phyloP scores from a whole-genome alignment of 805 yeast genomes.

The Pichia phayaonensis region DNA sequence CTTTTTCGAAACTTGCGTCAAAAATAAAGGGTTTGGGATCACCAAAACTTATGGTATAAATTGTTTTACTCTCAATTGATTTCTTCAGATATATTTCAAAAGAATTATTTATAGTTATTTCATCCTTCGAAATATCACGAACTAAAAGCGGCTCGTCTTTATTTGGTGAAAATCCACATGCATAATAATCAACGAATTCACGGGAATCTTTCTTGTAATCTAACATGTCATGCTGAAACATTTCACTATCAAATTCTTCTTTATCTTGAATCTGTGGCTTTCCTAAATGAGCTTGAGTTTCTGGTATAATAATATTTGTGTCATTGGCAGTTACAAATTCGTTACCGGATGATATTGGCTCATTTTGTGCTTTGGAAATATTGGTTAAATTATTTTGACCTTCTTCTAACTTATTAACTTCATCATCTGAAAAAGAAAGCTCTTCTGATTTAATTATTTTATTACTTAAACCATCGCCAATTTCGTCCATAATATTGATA shows the following conservation, averaged over 20 bases:
- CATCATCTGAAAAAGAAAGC: not conserved
- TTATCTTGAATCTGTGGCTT: not conserved
- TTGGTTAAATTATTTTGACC: not conserved
- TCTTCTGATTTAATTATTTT: not conserved
- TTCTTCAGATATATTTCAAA: constrained; percentile 10
- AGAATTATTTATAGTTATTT: constrained; percentile 5
- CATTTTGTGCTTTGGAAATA: not conserved
- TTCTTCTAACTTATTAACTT: not conserved
- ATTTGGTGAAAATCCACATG: constrained; percentile 6
- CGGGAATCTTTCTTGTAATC: not conserved
- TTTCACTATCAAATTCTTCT: not conserved
- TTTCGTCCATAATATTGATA: not conserved
- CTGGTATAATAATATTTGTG: not conserved
- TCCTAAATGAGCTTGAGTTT: not conserved
- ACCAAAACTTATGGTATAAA: constrained; percentile 4
- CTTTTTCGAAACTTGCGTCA: not conserved
- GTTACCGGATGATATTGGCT: not conserved
- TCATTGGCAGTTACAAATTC: not conserved
- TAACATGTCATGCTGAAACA: not conserved
- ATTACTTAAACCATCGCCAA: not conserved
- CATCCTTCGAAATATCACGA: not conserved
- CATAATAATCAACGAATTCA: not conserved
- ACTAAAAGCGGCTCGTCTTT: constrained; percentile 2
- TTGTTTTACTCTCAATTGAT: not conserved
- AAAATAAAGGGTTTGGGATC: not conserved